Base-by-base conservation (phyloP, 2,329 filamentous ascomycete genomes). In the Cordyceps cicadae region DNA sequence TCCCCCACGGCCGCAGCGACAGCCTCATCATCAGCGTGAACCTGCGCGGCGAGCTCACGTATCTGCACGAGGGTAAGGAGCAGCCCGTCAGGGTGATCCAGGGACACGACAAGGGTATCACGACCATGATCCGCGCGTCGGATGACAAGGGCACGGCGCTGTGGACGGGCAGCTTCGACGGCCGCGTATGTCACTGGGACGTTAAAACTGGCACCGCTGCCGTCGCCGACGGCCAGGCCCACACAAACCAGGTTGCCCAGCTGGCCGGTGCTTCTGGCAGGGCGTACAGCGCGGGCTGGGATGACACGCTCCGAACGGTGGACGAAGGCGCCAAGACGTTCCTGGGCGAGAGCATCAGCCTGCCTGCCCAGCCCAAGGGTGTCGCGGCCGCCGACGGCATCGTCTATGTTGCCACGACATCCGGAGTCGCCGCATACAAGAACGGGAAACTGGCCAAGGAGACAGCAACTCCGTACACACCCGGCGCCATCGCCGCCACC, bases 101-200 rank as follows among this genome's bases (percentile, higher is more conserved):
- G 63, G 93, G 94, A 26, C 94, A 99, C 72, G 90, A 93, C 73
- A 96, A 93, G 79, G 89, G 85, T 68, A 89, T 97, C 68, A 97
- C 92, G 1, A 86, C 92, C 5, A 77, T 96, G 43, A 68, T 67
- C 5, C 64, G 66, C 21, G 69, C 68, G 12, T 75, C 74, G 2
- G 77, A 82, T 37, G 76, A 75, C 9, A 84, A 87, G 63, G 77
- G 75, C 5, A 79, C 86, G 59, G 89, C 87, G 0, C 74, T 97
- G 15, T 92, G 87, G 80, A 95, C 93, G 0, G 94, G 94, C 62
- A 96, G 92, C 75, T 95, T 92, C 66, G 94, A 99, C 64, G 94
- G 94, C 52, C 84, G 89, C 45, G 84, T 96, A 29, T 89, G 88
- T 70, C 85, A 84, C 60, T 99, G 94, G 93, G 87, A 97, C 70